A percentile compares a stretch with the other conserved stretches of the same genome.
phyloP scores from a whole-genome alignment of 345 rosid genomes.

The Populus alba region DNA sequence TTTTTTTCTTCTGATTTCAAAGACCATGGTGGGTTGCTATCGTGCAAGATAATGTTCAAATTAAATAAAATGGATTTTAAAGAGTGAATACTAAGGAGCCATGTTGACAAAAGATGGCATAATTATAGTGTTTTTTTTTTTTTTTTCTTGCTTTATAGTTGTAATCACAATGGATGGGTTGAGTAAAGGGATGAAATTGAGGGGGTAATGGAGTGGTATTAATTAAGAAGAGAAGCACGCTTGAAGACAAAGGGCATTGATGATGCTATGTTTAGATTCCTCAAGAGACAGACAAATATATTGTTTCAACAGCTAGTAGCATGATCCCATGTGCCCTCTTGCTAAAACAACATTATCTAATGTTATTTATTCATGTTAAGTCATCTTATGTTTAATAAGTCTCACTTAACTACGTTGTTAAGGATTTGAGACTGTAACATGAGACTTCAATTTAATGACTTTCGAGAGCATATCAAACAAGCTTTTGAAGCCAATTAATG shows the following conservation, averaged over 20 bases:
- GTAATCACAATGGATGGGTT: neutral
- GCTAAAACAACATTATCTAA: neutral
- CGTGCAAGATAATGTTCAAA: no score
- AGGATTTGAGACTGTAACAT: neutral
- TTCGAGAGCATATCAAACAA: no score
- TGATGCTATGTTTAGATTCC: slow-evolving; percentile 12
- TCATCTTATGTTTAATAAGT: neutral
- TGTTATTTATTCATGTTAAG: neutral
- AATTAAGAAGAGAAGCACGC: slow-evolving; percentile 17
- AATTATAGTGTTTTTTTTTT: neutral
- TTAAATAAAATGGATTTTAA: neutral
- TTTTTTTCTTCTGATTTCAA: neutral
- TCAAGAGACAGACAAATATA: neutral
- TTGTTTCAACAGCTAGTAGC: neutral
- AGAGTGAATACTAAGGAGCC: neutral
- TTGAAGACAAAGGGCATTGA: slow-evolving; percentile 24
- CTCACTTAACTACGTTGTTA: neutral
- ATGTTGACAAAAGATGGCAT: neutral
- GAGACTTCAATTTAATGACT: no score
- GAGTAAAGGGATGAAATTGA: slow-evolving; percentile 16
- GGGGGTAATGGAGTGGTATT: neutral
- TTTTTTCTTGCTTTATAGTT: neutral
- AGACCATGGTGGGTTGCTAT: no score
- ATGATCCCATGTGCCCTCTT: neutral
- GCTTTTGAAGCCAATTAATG: no score